phyloP scores from a whole-genome alignment of 768 basidiomycete species.

The Pholiota microspora region DNA sequence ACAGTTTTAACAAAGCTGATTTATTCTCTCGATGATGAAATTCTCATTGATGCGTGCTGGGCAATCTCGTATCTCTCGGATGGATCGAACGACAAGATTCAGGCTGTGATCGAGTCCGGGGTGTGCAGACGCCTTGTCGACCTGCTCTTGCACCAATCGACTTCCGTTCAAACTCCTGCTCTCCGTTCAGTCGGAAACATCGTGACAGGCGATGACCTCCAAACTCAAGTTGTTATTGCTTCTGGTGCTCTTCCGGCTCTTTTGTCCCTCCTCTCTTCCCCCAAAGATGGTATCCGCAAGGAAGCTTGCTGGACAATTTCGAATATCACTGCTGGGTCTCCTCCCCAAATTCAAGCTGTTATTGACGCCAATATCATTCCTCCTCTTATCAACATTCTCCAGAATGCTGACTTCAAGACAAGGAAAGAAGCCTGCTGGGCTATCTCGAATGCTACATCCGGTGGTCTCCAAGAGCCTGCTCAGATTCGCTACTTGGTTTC shows the following conservation, averaged over 20 bases:
- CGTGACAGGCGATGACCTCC: constrained; percentile 98
- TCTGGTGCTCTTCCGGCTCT: constrained; percentile 96
- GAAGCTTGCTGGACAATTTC: constrained; percentile 99
- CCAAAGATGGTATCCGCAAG: constrained; percentile 98
- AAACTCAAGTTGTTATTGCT: constrained; percentile 98
- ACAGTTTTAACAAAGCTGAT: constrained; percentile 97
- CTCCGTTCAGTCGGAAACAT: constrained; percentile 99
- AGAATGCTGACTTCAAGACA: constrained; percentile 98
- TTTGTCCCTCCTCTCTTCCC: constrained; percentile 88
- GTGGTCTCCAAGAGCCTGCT: constrained; percentile 91
- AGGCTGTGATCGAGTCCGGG: constrained; percentile 98
- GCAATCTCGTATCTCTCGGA: constrained; percentile 99
- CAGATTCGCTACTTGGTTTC: constrained; percentile 98
- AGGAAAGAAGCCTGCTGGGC: constrained; percentile 99
- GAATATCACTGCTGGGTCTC: constrained; percentile 96
- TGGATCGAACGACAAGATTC: constrained; percentile 99
- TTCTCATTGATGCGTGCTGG: constrained; percentile 99
- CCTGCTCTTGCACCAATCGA: constrained; percentile 90
- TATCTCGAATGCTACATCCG: constrained; percentile 97
- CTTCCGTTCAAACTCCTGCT: constrained; percentile 97
- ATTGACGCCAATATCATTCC: constrained; percentile 99
- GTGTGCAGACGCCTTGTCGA: constrained; percentile 98
- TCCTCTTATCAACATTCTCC: constrained; percentile 96
- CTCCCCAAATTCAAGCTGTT: constrained; percentile 94
- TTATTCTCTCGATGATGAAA: constrained; percentile 98